Evolutionary conservation across 805 yeast species (phyloP).

Genomic region (Candida caryicola): DNA sequence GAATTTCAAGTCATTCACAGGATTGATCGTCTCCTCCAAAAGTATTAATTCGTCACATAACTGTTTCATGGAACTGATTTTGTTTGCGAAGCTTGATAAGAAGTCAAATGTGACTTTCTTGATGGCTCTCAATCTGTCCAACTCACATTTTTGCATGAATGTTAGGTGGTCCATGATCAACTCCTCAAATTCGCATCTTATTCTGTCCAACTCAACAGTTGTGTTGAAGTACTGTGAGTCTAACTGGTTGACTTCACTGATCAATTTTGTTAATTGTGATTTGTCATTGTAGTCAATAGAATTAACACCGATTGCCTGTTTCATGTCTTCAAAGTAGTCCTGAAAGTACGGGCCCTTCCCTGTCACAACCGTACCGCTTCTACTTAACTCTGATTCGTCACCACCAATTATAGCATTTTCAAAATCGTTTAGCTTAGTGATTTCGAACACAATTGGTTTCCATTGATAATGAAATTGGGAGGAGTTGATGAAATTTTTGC

Average conservation of each 20-base stretch:
- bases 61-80: slow-evolving; percentile 54
- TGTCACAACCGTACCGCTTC: slow-evolving; percentile 6
- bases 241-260: slow-evolving; percentile 54
- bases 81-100: slow-evolving; percentile 61
- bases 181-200: slow-evolving; percentile 75
- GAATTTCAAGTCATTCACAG: slow-evolving; percentile 63
- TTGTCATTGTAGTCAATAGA: slow-evolving; percentile 47
- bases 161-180: slow-evolving; percentile 64
- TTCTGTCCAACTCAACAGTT: slow-evolving; percentile 57
- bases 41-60: slow-evolving; percentile 60
- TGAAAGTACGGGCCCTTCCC: slow-evolving; percentile 8
- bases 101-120: slow-evolving; percentile 76
- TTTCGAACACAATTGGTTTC: slow-evolving; percentile 65
- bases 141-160: slow-evolving; percentile 80
- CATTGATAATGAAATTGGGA: slow-evolving; percentile 77
- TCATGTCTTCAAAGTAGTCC: slow-evolving; percentile 41
- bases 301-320: slow-evolving; percentile 44
- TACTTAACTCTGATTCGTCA: slow-evolving; percentile 9
- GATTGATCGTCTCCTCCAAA: slow-evolving; percentile 69
- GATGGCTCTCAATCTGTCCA: slow-evolving; percentile 71
- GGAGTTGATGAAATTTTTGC: slow-evolving; percentile 64
- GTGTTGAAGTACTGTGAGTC: slow-evolving; percentile 48
- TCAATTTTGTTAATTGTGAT: slow-evolving; percentile 48
- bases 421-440: slow-evolving; percentile 25
- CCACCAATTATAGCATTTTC: slow-evolving; percentile 4